phyloP scores from a whole-genome alignment of 208 protist species.

The Acanthamoeba lenticulata region DNA sequence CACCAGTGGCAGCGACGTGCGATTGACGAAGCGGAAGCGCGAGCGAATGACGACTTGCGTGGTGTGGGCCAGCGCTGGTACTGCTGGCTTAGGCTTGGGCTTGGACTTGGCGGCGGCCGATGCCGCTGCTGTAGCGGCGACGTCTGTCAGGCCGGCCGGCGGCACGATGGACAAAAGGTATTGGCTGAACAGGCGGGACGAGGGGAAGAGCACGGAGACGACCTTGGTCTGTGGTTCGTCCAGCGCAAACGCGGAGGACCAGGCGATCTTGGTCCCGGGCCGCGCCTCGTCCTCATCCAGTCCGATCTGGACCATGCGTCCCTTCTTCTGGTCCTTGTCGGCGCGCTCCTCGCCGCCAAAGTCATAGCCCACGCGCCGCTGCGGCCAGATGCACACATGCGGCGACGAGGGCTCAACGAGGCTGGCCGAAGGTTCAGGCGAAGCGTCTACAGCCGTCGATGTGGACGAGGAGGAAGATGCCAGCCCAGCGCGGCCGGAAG shows the following conservation, averaged over 20 bases:
- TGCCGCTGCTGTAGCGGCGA: too few relatives aligned
- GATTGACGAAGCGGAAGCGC: slow-evolving; percentile 57
- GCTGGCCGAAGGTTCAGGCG: too few relatives aligned
- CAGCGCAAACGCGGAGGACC: slow-evolving; percentile 5
- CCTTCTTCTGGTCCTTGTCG: not conserved
- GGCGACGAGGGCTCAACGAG: not conserved
- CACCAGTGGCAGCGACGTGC: not conserved
- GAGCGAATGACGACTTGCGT: slow-evolving; percentile 36
- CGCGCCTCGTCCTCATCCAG: not conserved
- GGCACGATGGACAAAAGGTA: slow-evolving; percentile 43
- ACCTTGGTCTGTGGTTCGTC: not conserved
- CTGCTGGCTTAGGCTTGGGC: not conserved
- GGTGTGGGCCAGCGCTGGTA: not conserved
- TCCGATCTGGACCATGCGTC: not conserved
- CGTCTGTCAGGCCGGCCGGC: not conserved
- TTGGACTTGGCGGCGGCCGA: too few relatives aligned
- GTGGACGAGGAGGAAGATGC: too few relatives aligned
- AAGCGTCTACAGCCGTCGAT: too few relatives aligned
- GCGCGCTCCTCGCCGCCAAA: not conserved
- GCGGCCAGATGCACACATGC: not conserved
- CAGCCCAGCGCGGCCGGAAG: too few relatives aligned
- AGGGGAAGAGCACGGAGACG: slow-evolving; percentile 36
- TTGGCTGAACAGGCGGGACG: not conserved
- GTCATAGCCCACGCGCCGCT: not conserved
- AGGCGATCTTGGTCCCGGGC: slow-evolving; percentile 20